These are phyloP conservation scores for Ogataea wickerhamii DNA, from an alignment of 805 yeast species.

Conservation along the genomic window DNA sequence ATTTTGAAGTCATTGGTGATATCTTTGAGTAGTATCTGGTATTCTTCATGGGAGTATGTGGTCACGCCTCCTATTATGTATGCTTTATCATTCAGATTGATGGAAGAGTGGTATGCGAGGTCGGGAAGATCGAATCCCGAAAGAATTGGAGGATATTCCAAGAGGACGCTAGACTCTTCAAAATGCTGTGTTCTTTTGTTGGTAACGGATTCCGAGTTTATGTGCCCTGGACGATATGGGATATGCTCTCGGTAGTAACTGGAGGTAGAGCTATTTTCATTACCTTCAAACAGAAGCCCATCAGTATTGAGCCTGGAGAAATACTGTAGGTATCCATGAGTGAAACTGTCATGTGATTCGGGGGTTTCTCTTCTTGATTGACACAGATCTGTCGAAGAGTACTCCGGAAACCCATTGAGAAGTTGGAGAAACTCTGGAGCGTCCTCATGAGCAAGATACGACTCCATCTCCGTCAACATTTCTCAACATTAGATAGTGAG, in stretches of 20 bases:
- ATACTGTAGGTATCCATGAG: slow-evolving; percentile 21
- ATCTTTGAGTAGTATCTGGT: slow-evolving; percentile 20
- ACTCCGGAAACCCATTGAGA: slow-evolving; percentile 17
- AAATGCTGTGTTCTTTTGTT: not conserved
- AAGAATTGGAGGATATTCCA: slow-evolving; percentile 35
- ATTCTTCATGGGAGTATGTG: slow-evolving; percentile 19
- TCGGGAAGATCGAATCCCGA: slow-evolving; percentile 41
- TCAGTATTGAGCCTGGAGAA: slow-evolving; percentile 23
- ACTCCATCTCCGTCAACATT: slow-evolving; percentile 14
- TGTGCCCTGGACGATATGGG: slow-evolving; percentile 12
- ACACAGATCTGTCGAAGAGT: slow-evolving; percentile 5
- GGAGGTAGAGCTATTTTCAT: slow-evolving; percentile 18
- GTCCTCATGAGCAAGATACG: slow-evolving; percentile 17
- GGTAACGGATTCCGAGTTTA: not conserved
- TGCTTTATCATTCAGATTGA: slow-evolving; percentile 36
- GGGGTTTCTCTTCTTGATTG: slow-evolving; percentile 4
- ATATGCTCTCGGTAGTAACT: slow-evolving; percentile 22
- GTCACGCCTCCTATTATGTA: slow-evolving; percentile 46
- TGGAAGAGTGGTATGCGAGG: slow-evolving; percentile 41
- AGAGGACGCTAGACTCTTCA: slow-evolving; percentile 17
- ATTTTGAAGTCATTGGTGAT: slow-evolving; percentile 32
- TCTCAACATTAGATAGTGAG: not conserved
- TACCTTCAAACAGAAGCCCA: slow-evolving; percentile 22
- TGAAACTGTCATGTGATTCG: not conserved
- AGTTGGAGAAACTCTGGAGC: slow-evolving; percentile 23